A percentile compares a stretch with the other conserved stretches of the same genome.
Conservation (phyloP, 2,329 filamentous ascomycete genomes). For the Paecilomyces sp. region DNA sequence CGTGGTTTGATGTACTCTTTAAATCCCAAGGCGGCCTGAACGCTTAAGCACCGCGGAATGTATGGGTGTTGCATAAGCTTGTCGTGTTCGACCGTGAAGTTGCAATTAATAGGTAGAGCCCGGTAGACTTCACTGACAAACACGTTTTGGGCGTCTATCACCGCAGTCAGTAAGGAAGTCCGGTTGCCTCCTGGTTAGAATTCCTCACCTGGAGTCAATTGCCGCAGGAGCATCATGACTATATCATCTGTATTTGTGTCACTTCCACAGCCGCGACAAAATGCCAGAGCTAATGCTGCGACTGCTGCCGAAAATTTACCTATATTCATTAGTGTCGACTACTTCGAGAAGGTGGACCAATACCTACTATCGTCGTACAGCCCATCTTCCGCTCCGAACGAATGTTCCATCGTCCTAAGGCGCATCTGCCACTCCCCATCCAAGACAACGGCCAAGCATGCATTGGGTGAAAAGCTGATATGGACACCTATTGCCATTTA, state of each 20-base stretch:
- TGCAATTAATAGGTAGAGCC: slow-evolving; percentile 65
- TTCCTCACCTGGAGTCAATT: slow-evolving; percentile 27
- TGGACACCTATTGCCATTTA: slow-evolving; percentile 21
- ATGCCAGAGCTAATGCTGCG: slow-evolving; percentile 52
- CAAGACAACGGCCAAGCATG: slow-evolving; percentile 31
- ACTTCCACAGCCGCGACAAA: slow-evolving; percentile 41
- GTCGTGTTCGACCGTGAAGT: slow-evolving; percentile 76
- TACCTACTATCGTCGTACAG: slow-evolving; percentile 31
- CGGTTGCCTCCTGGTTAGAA: slow-evolving; percentile 28
- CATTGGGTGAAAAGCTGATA: slow-evolving; percentile 38
- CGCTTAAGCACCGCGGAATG: slow-evolving; percentile 68
- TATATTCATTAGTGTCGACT: slow-evolving; percentile 7
- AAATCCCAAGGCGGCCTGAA: slow-evolving; percentile 73
- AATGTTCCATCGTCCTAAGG: slow-evolving; percentile 32
- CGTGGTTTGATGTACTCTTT: slow-evolving; percentile 56
- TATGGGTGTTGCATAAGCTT: slow-evolving; percentile 64
- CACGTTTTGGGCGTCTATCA: slow-evolving; percentile 52
- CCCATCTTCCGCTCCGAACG: slow-evolving; percentile 28
- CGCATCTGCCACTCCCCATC: slow-evolving; percentile 33
- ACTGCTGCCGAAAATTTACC: slow-evolving; percentile 47
- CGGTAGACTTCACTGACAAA: slow-evolving; percentile 62
- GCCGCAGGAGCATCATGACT: slow-evolving; percentile 57
- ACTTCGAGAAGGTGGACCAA: background rate
- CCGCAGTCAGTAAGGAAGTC: slow-evolving; percentile 8
- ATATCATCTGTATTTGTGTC: slow-evolving; percentile 61